Evolutionary conservation across 1,284 basidiomycete species (phyloP).

Genomic region (Apiotrichum brassicae): DNA sequence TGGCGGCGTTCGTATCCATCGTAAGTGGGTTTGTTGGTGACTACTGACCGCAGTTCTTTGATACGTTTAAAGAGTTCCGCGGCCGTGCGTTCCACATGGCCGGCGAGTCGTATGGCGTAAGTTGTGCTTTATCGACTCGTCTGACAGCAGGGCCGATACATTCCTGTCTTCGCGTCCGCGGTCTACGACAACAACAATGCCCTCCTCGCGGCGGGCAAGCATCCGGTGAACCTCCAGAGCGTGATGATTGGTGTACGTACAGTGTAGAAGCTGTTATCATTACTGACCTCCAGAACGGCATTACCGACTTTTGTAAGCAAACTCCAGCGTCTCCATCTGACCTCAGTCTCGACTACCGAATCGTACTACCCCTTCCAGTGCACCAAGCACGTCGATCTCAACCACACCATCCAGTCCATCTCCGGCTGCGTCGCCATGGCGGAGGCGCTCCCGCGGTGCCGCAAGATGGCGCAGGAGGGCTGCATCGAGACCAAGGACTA

Average conservation of each 20-base stretch:
- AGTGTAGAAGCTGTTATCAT: not conserved
- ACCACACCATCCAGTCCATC: slow-evolving; percentile 33
- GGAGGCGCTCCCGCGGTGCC: slow-evolving; percentile 36
- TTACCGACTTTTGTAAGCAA: slow-evolving; percentile 42
- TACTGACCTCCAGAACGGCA: slow-evolving; percentile 40
- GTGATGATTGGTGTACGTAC: slow-evolving; percentile 60
- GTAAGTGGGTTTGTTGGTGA: slow-evolving; percentile 17
- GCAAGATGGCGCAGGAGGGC: slow-evolving; percentile 22
- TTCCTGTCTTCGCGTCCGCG: slow-evolving; percentile 72
- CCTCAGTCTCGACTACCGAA: slow-evolving; percentile 29
- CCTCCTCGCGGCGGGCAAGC: slow-evolving; percentile 55
- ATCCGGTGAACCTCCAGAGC: slow-evolving; percentile 71
- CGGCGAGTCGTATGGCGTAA: slow-evolving; percentile 53
- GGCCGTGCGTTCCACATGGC: slow-evolving; percentile 61
- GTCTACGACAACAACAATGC: slow-evolving; percentile 70
- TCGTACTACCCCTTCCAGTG: slow-evolving; percentile 43
- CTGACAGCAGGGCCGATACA: slow-evolving; percentile 59
- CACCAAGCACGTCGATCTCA: slow-evolving; percentile 32
- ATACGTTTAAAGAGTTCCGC: slow-evolving; percentile 60
- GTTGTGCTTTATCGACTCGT: not conserved
- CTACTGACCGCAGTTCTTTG: slow-evolving; percentile 53
- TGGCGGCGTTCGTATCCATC: slow-evolving; percentile 65
- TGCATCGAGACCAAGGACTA: slow-evolving; percentile 49
- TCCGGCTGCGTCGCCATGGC: slow-evolving; percentile 35
- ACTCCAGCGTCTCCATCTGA: not conserved